phyloP scores from a whole-genome alignment of 805 yeast genomes.

The Pichia heedii region DNA sequence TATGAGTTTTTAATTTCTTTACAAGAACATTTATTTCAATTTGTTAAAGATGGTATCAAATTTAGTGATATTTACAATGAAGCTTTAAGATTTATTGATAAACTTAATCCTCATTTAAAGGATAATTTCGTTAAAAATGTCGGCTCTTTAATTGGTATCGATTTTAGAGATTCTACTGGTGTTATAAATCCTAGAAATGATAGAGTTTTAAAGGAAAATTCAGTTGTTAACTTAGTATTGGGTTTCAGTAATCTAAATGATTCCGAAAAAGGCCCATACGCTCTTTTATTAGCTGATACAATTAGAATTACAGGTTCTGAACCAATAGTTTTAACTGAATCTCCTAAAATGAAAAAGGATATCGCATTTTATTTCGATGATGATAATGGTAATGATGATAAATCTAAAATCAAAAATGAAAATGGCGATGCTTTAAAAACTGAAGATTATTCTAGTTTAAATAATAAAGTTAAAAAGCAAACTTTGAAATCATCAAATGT shows the following conservation, averaged over 20 bases:
- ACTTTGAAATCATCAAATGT: not conserved
- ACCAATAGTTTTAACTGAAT: conserved; percentile 62
- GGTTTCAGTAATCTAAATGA: conserved; percentile 63
- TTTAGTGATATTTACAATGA: conserved; percentile 62
- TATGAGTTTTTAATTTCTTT: conserved; percentile 68
- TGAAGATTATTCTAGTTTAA: conserved; percentile 1
- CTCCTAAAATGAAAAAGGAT: conserved; percentile 62
- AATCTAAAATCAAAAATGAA: conserved; percentile 10
- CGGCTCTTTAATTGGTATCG: conserved; percentile 87
- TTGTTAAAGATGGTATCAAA: conserved; percentile 57
- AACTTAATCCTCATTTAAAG: conserved; percentile 58
- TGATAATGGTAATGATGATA: conserved; percentile 30
- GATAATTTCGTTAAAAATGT: conserved; percentile 62
- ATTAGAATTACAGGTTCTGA: conserved; percentile 55
- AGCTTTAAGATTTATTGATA: conserved; percentile 49
- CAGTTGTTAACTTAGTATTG: conserved; percentile 63
- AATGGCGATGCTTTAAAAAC: not conserved
- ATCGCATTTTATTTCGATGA: conserved; percentile 77
- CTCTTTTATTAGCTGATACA: conserved; percentile 74
- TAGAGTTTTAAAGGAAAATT: conserved; percentile 57
- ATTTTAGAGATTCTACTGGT: conserved; percentile 72
- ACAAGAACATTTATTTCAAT: conserved; percentile 53
- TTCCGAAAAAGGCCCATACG: conserved; percentile 49
- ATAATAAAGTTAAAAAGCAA: conserved; percentile 6
- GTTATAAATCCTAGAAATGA: conserved; percentile 67